phyloP scores from a whole-genome alignment of 345 rosid species.

The Euphorbia lathyris region DNA sequence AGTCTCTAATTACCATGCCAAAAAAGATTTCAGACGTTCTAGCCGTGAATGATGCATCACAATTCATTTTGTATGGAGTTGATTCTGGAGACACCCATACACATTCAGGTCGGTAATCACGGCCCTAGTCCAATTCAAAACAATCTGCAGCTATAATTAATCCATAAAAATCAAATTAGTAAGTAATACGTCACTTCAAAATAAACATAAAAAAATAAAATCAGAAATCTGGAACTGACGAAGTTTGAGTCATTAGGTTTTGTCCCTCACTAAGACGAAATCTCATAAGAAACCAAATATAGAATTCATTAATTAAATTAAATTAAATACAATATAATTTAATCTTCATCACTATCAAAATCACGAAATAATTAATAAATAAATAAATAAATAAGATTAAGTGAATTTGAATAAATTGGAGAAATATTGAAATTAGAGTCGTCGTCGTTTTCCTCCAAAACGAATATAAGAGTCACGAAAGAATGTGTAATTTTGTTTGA shows the following conservation, averaged over 20 bases:
- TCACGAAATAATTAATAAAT: conserved; percentile 7
- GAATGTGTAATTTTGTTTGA: conserved; percentile 32
- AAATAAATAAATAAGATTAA: neutral
- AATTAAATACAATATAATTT: neutral
- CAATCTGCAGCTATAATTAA: no score
- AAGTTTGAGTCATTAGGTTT: conserved; percentile 9
- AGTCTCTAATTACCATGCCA: no score
- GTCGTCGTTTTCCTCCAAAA: conserved; percentile 29
- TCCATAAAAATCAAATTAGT: neutral
- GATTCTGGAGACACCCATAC: no score
- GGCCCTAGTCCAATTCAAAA: no score
- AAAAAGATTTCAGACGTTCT: no score
- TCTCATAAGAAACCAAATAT: neutral
- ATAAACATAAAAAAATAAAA: neutral
- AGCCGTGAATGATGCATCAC: no score
- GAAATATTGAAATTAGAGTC: conserved; percentile 26
- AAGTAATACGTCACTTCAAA: neutral
- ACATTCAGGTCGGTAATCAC: no score
- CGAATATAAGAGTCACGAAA: conserved; percentile 36
- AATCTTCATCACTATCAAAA: conserved; percentile 10
- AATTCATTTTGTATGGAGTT: no score
- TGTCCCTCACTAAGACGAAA: conserved; percentile 18
- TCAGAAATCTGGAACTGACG: neutral
- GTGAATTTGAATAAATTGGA: conserved; percentile 8
- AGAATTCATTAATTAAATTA: no score